Evolutionary conservation across 805 yeast genomes (phyloP).

Genomic region (Phaffomyces opuntiae): DNA sequence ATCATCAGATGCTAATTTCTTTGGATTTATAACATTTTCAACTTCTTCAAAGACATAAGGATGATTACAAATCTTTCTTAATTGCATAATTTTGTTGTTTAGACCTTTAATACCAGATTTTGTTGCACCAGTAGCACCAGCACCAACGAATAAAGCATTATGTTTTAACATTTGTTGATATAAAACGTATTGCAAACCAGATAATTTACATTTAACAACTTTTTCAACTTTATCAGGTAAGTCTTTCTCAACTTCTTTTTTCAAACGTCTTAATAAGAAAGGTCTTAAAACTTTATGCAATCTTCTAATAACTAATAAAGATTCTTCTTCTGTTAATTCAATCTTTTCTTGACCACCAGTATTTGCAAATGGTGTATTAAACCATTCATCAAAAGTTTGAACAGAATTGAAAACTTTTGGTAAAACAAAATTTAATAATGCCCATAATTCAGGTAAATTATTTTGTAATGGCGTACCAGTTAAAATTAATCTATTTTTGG

Average conservation of each 20-base stretch:
- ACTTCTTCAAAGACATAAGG: slow-evolving; percentile 84
- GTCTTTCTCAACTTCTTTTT: slow-evolving; percentile 82
- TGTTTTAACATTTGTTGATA: slow-evolving; percentile 75
- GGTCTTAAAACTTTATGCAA: slow-evolving; percentile 83
- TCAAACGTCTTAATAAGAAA: slow-evolving; percentile 73
- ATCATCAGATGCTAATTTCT: slow-evolving; percentile 48
- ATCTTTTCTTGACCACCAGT: slow-evolving; percentile 78
- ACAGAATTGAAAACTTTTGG: slow-evolving; percentile 84
- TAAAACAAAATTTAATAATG: slow-evolving; percentile 69
- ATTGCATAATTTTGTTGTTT: slow-evolving; percentile 79
- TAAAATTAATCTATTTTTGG: slow-evolving; percentile 70
- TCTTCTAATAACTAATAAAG: slow-evolving; percentile 73
- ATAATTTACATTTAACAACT: slow-evolving; percentile 71
- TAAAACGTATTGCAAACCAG: slow-evolving; percentile 61
- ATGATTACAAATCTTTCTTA: slow-evolving; percentile 80
- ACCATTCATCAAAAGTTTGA: slow-evolving; percentile 85
- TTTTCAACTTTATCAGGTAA: slow-evolving; percentile 80
- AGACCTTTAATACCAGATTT: slow-evolving; percentile 52
- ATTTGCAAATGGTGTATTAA: slow-evolving; percentile 81
- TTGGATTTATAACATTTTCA: slow-evolving; percentile 61
- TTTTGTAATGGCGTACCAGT: slow-evolving; percentile 88
- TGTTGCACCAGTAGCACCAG: slow-evolving; percentile 42
- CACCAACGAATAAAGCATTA: slow-evolving; percentile 62
- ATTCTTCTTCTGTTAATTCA: slow-evolving; percentile 81
- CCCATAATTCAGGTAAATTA: slow-evolving; percentile 82